These are phyloP conservation scores for Solanum aculeatissimum DNA, from an alignment of 305 asterid genomes.

Conservation along the genomic window DNA sequence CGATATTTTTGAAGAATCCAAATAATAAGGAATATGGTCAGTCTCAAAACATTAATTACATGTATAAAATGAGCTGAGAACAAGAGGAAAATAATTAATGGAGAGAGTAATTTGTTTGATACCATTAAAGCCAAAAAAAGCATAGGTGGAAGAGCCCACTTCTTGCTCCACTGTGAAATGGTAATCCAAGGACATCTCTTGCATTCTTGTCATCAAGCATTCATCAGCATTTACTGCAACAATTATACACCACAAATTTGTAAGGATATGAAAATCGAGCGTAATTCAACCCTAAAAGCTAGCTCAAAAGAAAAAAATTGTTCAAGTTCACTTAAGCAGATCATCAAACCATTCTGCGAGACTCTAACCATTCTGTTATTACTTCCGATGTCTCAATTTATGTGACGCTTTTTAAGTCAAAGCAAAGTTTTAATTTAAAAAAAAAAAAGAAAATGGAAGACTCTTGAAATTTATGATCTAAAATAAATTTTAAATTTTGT, in stretches of 20 bases:
- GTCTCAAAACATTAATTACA: neutral
- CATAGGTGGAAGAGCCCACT: constrained; percentile 45
- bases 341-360: neutral
- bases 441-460: fast-evolving
- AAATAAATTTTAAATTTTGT: neutral
- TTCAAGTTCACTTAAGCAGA: neutral
- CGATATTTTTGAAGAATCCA: neutral
- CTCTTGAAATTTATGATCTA: neutral
- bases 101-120: neutral
- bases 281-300: neutral
- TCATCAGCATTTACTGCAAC: constrained; percentile 39
- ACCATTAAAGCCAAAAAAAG: constrained; percentile 50
- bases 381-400: neutral
- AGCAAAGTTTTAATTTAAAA: neutral
- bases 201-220: constrained; percentile 45
- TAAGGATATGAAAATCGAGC: neutral
- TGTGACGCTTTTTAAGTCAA: neutral
- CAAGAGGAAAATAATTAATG: neutral
- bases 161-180: constrained; percentile 48
- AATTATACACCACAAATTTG: neutral
- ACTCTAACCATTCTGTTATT: too few species aligned
- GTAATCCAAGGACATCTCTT: constrained; percentile 42
- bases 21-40: neutral
- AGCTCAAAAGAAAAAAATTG: neutral
- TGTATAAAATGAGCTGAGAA: neutral